Conservation (phyloP, 2,329 filamentous ascomycete genomes). For the Fusarium devonianum region DNA sequence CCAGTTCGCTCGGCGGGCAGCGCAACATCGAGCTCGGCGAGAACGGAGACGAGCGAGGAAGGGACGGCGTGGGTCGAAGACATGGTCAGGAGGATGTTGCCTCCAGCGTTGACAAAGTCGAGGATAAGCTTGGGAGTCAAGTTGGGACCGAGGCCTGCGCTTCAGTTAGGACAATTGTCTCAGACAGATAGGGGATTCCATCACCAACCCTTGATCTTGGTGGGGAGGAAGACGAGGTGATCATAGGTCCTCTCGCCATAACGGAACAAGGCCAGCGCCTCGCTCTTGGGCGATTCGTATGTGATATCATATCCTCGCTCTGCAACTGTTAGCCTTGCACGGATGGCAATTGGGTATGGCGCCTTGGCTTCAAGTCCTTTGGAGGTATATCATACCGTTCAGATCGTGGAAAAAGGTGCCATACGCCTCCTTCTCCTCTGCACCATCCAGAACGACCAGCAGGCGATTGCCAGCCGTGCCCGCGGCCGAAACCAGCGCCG, state of each 20-base stretch:
- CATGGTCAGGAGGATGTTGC: slow-evolving; percentile 88
- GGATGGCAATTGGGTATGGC: too few relatives aligned
- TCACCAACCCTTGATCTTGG: slow-evolving; percentile 83
- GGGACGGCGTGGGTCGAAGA: slow-evolving; percentile 75
- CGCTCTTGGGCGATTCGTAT: slow-evolving; percentile 84
- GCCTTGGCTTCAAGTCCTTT: too few relatives aligned
- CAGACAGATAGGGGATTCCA: neutral
- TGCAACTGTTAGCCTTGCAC: slow-evolving; percentile 50
- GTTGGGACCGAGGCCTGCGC: slow-evolving; percentile 80
- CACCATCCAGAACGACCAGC: slow-evolving; percentile 86
- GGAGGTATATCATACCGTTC: slow-evolving; percentile 65
- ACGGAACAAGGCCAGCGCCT: slow-evolving; percentile 78
- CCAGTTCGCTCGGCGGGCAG: slow-evolving; percentile 87
- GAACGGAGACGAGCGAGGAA: slow-evolving; percentile 76
- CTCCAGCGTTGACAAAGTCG: slow-evolving; percentile 88
- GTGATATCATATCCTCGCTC: slow-evolving; percentile 82
- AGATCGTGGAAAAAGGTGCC: slow-evolving; percentile 81
- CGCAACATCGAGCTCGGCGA: slow-evolving; percentile 87
- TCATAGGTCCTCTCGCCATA: slow-evolving; percentile 90
- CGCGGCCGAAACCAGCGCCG: slow-evolving; percentile 73
- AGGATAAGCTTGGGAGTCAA: slow-evolving; percentile 86
- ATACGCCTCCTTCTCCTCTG: slow-evolving; percentile 81
- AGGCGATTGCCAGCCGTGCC: slow-evolving; percentile 82
- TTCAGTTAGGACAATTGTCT: slow-evolving; percentile 20
- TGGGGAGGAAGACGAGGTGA: slow-evolving; percentile 87